Evolutionary conservation across 768 basidiomycete species (phyloP).

Genomic region (Imleria badia): DNA sequence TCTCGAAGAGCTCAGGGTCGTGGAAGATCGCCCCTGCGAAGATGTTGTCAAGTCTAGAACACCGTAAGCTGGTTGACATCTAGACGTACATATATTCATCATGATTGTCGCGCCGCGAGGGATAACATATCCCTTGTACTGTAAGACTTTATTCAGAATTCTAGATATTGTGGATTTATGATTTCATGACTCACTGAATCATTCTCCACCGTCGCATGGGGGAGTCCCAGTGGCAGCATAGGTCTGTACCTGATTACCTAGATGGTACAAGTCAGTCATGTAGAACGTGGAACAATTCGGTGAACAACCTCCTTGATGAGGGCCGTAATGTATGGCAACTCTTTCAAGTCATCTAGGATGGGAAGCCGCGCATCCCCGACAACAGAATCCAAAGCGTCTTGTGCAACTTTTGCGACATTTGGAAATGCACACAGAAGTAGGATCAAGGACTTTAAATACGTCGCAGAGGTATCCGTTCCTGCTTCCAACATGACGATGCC

Average conservation of each 20-base stretch:
- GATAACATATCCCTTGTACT: not conserved
- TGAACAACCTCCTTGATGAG: slow-evolving; percentile 2
- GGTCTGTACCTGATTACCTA: slow-evolving; percentile 2
- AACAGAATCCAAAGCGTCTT: not conserved
- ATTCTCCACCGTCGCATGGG: slow-evolving; percentile 1
- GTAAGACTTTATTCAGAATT: not conserved
- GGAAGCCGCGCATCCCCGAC: slow-evolving; percentile 5
- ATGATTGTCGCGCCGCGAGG: slow-evolving; percentile 1
- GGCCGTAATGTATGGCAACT: slow-evolving; percentile 1
- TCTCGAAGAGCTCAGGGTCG: slow-evolving; percentile 1
- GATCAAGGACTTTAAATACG: slow-evolving; percentile 3
- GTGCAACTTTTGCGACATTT: not conserved
- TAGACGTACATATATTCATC: not conserved
- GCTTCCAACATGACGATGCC: slow-evolving; percentile 4
- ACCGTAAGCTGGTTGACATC: not conserved
- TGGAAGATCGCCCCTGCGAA: slow-evolving; percentile 1
- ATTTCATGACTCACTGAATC: not conserved
- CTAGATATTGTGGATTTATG: not conserved
- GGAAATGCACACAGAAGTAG: slow-evolving; percentile 4
- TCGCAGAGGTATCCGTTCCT: slow-evolving; percentile 6
- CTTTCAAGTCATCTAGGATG: not conserved
- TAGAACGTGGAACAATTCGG: not conserved
- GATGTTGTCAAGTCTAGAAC: not conserved
- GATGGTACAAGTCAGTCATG: not conserved
- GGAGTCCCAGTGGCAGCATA: slow-evolving; percentile 3